Conservation (phyloP, 2,329 filamentous ascomycete species). For the Clarireedia paspali region DNA sequence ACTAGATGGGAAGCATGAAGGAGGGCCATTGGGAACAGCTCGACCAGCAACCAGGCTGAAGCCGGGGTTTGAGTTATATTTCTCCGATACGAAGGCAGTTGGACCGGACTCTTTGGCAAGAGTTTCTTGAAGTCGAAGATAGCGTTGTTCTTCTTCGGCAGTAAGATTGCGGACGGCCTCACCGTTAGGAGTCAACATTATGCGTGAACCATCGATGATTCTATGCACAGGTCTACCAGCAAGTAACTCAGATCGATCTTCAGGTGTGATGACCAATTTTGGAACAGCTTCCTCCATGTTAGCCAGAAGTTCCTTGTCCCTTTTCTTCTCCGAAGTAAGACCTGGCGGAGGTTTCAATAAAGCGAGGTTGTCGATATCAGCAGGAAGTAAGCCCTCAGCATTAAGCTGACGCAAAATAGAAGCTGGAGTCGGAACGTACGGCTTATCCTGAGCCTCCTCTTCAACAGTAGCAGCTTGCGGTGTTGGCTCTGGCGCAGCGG, state of each 20-base stretch:
- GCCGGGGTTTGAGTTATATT: slow-evolving; percentile 47
- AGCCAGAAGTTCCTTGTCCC: not conserved
- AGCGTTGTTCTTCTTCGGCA: slow-evolving; percentile 60
- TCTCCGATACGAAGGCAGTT: slow-evolving; percentile 47
- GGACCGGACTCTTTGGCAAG: slow-evolving; percentile 47
- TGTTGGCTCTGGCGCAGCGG: slow-evolving; percentile 14
- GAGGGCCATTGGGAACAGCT: slow-evolving; percentile 55
- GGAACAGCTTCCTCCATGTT: slow-evolving; percentile 22
- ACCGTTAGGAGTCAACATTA: slow-evolving; percentile 68
- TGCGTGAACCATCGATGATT: slow-evolving; percentile 53
- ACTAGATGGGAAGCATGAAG: slow-evolving; percentile 50
- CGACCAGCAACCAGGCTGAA: slow-evolving; percentile 58
- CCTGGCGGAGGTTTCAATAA: slow-evolving; percentile 31
- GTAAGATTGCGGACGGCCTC: slow-evolving; percentile 68
- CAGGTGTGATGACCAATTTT: slow-evolving; percentile 42
- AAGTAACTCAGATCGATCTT: slow-evolving; percentile 48
- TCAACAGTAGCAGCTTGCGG: slow-evolving; percentile 18
- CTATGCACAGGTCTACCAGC: slow-evolving; percentile 53
- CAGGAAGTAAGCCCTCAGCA: slow-evolving; percentile 30
- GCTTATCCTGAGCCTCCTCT: slow-evolving; percentile 25
- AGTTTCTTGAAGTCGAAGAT: slow-evolving; percentile 58
- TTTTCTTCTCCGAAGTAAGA: slow-evolving; percentile 2
- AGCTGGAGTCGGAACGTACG: slow-evolving; percentile 23
- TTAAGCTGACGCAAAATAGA: slow-evolving; percentile 34
- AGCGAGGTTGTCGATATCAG: slow-evolving; percentile 24